Evolutionary conservation across 495 filamentous ascomycete genomes (phyloP).

Genomic region (Choiromyces venosus): DNA sequence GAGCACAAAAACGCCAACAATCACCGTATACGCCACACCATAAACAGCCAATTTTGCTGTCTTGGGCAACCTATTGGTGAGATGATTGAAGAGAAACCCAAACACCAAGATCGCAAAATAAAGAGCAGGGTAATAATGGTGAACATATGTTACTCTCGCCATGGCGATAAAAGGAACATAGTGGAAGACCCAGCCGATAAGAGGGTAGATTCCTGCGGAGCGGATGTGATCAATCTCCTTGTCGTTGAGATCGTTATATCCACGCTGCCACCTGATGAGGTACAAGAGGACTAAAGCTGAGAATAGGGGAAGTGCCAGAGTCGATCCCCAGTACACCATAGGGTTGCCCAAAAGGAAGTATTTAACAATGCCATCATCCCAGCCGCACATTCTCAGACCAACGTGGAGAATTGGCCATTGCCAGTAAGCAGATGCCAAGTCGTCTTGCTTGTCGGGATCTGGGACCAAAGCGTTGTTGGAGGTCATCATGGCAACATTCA

Average conservation of each 20-base stretch:
- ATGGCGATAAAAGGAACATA: constrained; percentile 94
- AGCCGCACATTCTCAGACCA: constrained; percentile 94
- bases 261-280: constrained; percentile 90
- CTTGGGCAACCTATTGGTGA: constrained; percentile 58
- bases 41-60: constrained; percentile 60
- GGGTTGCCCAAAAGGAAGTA: constrained; percentile 98
- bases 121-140: constrained; percentile 98
- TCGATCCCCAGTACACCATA: constrained; percentile 91
- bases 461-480: constrained; percentile 98
- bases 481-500: constrained; percentile 99
- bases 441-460: constrained; percentile 98
- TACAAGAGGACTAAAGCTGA: constrained; percentile 72
- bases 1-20: constrained; percentile 74
- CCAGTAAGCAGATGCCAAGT: constrained; percentile 94
- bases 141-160: constrained; percentile 97
- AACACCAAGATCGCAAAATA: constrained; percentile 91
- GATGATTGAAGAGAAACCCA: constrained; percentile 85
- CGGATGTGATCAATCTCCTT: constrained; percentile 85
- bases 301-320: constrained; percentile 67
- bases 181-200: constrained; percentile 91
- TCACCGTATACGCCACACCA: constrained; percentile 60
- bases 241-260: constrained; percentile 75
- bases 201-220: constrained; percentile 84
- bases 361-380: constrained; percentile 92
- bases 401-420: constrained; percentile 97